Evolutionary conservation across 805 yeast genomes (phyloP).

Genomic region (Ogataea angusta): DNA sequence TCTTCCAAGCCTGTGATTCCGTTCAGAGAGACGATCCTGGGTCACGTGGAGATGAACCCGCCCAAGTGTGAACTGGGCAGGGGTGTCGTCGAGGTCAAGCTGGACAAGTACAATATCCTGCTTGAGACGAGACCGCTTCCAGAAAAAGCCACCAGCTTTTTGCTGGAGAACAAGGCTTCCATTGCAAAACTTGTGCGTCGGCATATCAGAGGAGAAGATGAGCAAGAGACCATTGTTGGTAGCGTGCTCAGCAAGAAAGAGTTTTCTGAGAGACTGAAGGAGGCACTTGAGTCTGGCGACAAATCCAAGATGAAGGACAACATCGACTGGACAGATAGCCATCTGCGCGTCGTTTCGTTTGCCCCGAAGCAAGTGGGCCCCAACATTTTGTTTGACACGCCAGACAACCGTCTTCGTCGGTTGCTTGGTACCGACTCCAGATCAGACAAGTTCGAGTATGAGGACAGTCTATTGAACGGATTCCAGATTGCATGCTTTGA

Average conservation of each 20-base stretch:
- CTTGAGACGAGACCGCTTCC: slow-evolving; percentile 56
- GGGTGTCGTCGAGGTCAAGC: slow-evolving; percentile 46
- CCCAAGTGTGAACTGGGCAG: slow-evolving; percentile 46
- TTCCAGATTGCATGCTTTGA: slow-evolving; percentile 76
- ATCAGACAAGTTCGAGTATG: slow-evolving; percentile 37
- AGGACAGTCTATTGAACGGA: slow-evolving; percentile 71
- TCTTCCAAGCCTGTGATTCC: slow-evolving; percentile 94
- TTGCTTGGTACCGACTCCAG: slow-evolving; percentile 23
- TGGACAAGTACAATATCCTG: slow-evolving; percentile 47
- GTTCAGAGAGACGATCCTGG: slow-evolving; percentile 76
- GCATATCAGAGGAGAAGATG: slow-evolving; percentile 20
- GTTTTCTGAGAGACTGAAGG: slow-evolving; percentile 34
- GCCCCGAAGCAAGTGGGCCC: slow-evolving; percentile 80
- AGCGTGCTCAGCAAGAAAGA: slow-evolving; percentile 26
- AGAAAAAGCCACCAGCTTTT: slow-evolving; percentile 42
- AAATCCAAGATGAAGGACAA: slow-evolving; percentile 21
- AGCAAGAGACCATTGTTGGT: slow-evolving; percentile 44
- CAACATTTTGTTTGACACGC: slow-evolving; percentile 63
- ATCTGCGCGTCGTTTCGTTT: slow-evolving; percentile 53
- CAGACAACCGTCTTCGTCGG: slow-evolving; percentile 34
- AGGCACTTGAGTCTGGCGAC: slow-evolving; percentile 22
- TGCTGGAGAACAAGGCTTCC: slow-evolving; percentile 44
- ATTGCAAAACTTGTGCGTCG: slow-evolving; percentile 37
- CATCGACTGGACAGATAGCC: slow-evolving; percentile 31
- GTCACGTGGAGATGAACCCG: slow-evolving; percentile 45